These are phyloP conservation scores for Fraxinus greggii DNA, from an alignment of 305 asterid genomes.

Conservation along the genomic window DNA sequence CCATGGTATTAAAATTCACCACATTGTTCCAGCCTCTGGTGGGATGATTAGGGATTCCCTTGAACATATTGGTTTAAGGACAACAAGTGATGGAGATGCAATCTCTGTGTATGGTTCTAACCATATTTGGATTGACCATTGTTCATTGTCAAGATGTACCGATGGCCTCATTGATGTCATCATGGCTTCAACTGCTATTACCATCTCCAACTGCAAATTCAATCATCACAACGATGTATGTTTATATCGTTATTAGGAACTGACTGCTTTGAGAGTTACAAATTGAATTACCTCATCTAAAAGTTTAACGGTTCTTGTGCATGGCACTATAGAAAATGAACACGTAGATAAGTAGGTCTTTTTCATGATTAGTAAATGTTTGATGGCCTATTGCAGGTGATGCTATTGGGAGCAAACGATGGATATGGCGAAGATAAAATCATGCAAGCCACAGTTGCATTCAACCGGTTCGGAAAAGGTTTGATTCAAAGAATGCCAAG, in stretches of 20 bases:
- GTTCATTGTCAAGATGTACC: constrained; percentile 36
- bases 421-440: constrained; percentile 33
- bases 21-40: constrained; percentile 41
- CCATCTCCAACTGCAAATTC: constrained; percentile 77
- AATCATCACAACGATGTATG: constrained; percentile 66
- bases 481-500: constrained; percentile 50
- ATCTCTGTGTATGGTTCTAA: constrained; percentile 50
- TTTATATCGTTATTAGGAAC: not conserved
- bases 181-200: constrained; percentile 64
- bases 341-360: not conserved
- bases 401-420: constrained; percentile 43
- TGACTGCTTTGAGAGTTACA: not conserved
- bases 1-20: constrained; percentile 55
- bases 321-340: not conserved
- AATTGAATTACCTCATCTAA: not conserved
- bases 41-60: constrained; percentile 58
- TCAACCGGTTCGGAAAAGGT: constrained; percentile 39
- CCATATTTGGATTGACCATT: constrained; percentile 64
- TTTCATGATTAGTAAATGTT: not conserved
- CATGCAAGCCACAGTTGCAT: constrained; percentile 46
- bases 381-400: constrained; percentile 27
- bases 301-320: not conserved
- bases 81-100: constrained; percentile 63
- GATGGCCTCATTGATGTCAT: constrained; percentile 71
- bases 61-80: constrained; percentile 53